phyloP scores from a whole-genome alignment of 371 early-diverging fungal species.

The Rhizoclosmatium hyalinum region DNA sequence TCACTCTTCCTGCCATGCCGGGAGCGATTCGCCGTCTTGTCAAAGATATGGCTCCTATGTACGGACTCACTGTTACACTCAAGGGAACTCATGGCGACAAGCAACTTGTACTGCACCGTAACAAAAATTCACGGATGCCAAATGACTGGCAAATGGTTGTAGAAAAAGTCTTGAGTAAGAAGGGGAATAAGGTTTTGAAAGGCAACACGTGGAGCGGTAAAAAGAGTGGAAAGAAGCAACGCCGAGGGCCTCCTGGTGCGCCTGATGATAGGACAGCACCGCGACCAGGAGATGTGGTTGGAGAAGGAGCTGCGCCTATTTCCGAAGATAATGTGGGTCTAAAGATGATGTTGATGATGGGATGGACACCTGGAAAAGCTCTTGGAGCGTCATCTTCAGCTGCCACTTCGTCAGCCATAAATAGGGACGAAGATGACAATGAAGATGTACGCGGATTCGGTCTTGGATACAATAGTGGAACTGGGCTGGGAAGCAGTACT shows the following conservation, averaged over 20 bases:
- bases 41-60: conserved; percentile 31
- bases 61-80: conserved; percentile 28
- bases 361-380: conserved; percentile 53
- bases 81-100: conserved; percentile 32
- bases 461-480: not conserved
- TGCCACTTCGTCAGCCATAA: not conserved
- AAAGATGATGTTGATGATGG: conserved; percentile 82
- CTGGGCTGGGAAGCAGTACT: not conserved
- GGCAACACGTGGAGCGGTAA: conserved; percentile 28
- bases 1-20: conserved; percentile 44
- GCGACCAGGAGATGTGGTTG: conserved; percentile 71
- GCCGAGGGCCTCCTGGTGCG: conserved; percentile 30
- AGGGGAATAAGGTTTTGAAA: conserved; percentile 7
- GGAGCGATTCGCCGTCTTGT: conserved; percentile 38
- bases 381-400: conserved; percentile 25
- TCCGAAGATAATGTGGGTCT: conserved; percentile 76
- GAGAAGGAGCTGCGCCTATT: conserved; percentile 68
- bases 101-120: conserved; percentile 23
- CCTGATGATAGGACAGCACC: conserved; percentile 39
- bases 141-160: conserved; percentile 37
- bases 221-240: not conserved
- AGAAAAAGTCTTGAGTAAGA: conserved; percentile 14
- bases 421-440: not conserved
- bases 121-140: conserved; percentile 31
- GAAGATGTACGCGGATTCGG: not conserved